Evolutionary conservation across 1,139 yeast species (phyloP), one percentile per base, ranked within the genome.

Genomic region (Taiozyma sp.): DNA sequence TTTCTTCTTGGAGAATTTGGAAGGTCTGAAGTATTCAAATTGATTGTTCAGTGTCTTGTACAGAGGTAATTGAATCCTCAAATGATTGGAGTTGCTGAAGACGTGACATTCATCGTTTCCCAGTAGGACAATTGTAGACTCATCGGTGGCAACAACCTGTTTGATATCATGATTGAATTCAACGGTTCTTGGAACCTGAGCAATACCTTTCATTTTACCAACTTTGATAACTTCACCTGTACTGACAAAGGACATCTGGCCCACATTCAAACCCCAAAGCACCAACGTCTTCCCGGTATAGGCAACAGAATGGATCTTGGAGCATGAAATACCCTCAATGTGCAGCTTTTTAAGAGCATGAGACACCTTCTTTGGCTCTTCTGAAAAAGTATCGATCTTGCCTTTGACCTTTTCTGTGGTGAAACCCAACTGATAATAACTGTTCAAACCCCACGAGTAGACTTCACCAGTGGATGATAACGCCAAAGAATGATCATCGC

Each of bases 261-360:
- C 98, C 32, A 83, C 70, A 64, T 90, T 88, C 34, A 86, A 70
- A 0, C 98, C 98, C 96, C 96, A 90, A 41, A 83, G 70, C 55
- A 73, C 80, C 8, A 90, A 61, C 12, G 75, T 77, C 38, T 74
- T 67, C 30, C 71, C 73, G 0, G 86, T 73, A 58, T 75, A 86
- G 0, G 80, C 88, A 6, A 86, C 75, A 50, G 70, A 82, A 64
- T 89, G 96, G 24, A 85, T 75, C 46, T 79, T 82, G 2, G 97
- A 88, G 13, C 89, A 85, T 0, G 85, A 70, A 10, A 86, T 72
- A 0, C 91, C 90, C 14, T 68, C 66, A 5, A 82, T 64, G 14
- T 64, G 63, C 36, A 62, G 59, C 61, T 68, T 73, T 49, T 75
- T 76, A 45, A 86, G 62, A 2, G 79, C 79, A 7, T 69, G 63